Percentiles rank a stretch among this genome's conserved stretches.
phyloP scores from a whole-genome alignment of 257 asterid genomes.

The Capsicum chinense region DNA sequence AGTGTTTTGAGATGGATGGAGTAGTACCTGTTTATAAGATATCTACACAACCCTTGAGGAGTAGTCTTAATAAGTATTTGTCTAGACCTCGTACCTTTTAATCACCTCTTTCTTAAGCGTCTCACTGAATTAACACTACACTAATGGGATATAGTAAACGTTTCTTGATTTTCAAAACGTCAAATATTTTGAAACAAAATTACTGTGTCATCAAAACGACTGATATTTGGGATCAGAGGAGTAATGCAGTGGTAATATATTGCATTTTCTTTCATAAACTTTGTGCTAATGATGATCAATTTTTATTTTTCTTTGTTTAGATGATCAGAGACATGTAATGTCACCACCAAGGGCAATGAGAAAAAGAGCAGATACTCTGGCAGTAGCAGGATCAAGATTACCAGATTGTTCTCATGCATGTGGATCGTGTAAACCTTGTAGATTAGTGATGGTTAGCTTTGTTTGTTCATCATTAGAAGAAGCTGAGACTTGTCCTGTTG shows the following conservation, averaged over 20 bases:
- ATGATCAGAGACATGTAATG: constrained; percentile 42
- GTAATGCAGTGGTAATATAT: no score
- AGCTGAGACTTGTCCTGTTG: constrained; percentile 93
- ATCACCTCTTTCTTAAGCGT: no score
- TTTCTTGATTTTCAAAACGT: no score
- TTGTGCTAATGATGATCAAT: background rate
- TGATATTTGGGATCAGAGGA: background rate
- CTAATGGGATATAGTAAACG: no score
- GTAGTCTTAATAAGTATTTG: no score
- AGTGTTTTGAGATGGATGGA: no score
- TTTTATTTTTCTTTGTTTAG: background rate
- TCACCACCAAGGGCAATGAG: background rate
- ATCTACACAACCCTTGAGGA: no score
- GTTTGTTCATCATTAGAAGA: constrained; percentile 84
- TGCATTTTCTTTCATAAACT: background rate
- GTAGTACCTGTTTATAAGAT: no score
- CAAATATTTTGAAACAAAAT: background rate
- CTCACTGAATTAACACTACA: no score
- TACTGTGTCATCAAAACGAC: background rate
- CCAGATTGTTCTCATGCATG: constrained; percentile 90
- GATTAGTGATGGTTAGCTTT: constrained; percentile 84
- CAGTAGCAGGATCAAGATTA: constrained; percentile 69
- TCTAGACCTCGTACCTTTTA: no score
- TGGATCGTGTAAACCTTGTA: constrained; percentile 89
- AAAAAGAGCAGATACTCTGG: constrained; percentile 37